Percentiles rank a stretch among this genome's conserved stretches.
Conservation (phyloP, 129 eudicot genomes). For the Tagetes patula region DNA sequence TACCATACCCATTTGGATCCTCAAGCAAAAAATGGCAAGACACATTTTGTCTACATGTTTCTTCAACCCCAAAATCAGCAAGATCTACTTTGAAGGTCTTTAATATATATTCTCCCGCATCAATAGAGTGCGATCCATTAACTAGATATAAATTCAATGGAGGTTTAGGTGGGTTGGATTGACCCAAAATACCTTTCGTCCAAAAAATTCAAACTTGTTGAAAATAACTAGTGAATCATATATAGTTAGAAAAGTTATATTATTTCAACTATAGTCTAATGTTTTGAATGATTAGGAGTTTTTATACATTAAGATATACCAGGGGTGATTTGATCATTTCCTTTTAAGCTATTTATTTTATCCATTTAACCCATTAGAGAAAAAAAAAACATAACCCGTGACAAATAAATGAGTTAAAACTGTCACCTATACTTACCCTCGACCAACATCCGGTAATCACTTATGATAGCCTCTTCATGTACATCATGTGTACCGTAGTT, state of each 20-base stretch:
- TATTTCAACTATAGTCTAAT: not conserved
- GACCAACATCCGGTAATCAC: constrained; percentile 27
- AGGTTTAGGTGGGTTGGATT: constrained; percentile 2
- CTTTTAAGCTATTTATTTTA: not conserved
- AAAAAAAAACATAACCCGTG: not conserved
- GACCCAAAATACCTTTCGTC: not conserved
- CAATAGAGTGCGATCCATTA: constrained; percentile 15
- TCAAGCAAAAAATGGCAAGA: constrained; percentile 46
- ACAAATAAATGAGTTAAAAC: not conserved
- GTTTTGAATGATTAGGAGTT: not conserved
- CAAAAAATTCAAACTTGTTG: not conserved
- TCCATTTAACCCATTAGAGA: not conserved
- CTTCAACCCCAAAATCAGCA: constrained; percentile 53
- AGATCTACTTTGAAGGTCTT: constrained; percentile 42
- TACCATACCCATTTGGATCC: constrained; percentile 39
- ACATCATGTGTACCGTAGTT: constrained; percentile 22
- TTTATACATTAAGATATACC: not conserved
- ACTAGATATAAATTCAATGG: not conserved
- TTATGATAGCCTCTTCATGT: constrained; percentile 20
- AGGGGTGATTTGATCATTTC: not conserved
- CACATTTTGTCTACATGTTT: constrained; percentile 45
- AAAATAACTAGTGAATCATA: not conserved
- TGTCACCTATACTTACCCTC: constrained; percentile 2
- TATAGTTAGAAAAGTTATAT: not conserved
- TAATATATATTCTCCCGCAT: constrained; percentile 30